These are phyloP conservation scores for Pilasporangium apinafurcum DNA, from an alignment of 352 stramenopile genomes.

Conservation along the genomic window DNA sequence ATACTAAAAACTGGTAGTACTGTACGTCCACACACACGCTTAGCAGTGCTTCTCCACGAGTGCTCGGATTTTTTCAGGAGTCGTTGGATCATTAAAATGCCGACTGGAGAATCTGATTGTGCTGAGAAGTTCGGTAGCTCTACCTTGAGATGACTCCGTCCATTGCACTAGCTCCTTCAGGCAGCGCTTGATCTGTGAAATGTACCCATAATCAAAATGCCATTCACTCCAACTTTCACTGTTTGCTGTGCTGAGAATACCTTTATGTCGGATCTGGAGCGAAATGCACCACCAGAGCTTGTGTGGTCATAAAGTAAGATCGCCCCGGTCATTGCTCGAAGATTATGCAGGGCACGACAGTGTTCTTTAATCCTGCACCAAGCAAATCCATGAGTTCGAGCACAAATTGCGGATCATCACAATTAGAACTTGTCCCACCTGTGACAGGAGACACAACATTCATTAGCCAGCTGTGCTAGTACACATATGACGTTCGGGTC, in stretches of 20 bases:
- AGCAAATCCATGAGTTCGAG: background rate
- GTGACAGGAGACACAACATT: conserved; percentile 26
- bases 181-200: conserved; percentile 44
- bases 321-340: conserved; percentile 46
- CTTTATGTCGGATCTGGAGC: conserved; percentile 52
- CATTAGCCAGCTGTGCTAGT: conserved; percentile 40
- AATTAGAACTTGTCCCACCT: background rate
- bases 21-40: conserved; percentile 3
- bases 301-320: conserved; percentile 61
- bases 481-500: conserved; percentile 24
- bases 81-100: conserved; percentile 43
- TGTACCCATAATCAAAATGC: too few relatives aligned
- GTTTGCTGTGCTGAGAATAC: too few relatives aligned
- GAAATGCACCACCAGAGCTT: conserved; percentile 32
- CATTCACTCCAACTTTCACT: too few relatives aligned
- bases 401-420: background rate
- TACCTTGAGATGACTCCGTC: conserved; percentile 13
- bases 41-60: conserved; percentile 22
- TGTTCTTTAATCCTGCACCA: conserved; percentile 25
- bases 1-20: too few relatives aligned
- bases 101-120: conserved; percentile 47
- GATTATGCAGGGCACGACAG: conserved; percentile 28
- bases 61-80: conserved; percentile 33
- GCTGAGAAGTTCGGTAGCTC: conserved; percentile 30
- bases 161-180: conserved; percentile 42